Conservation (phyloP, 768 basidiomycete species). For the Suillus americanus region DNA sequence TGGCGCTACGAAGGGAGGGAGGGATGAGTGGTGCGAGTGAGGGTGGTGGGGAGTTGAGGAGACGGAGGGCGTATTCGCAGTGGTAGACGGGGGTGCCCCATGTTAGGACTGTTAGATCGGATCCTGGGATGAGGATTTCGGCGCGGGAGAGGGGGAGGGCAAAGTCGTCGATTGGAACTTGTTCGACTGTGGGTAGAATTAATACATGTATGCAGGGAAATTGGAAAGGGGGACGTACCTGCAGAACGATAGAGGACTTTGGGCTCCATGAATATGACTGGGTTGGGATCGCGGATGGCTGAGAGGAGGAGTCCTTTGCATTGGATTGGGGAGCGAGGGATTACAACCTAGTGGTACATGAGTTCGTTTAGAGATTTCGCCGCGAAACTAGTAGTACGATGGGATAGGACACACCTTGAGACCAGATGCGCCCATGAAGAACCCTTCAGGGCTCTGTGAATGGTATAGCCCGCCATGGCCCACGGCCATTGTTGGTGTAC, state of each 20-base stretch:
- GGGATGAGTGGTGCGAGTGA: slow-evolving; percentile 68
- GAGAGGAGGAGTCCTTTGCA: slow-evolving; percentile 89
- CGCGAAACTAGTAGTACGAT: neutral
- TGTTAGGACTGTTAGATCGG: slow-evolving; percentile 85
- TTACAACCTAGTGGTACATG: slow-evolving; percentile 53
- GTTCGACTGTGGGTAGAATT: slow-evolving; percentile 58
- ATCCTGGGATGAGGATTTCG: slow-evolving; percentile 70
- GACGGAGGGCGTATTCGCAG: slow-evolving; percentile 79
- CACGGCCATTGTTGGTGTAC: slow-evolving; percentile 91
- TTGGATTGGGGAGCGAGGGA: slow-evolving; percentile 92
- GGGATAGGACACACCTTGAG: slow-evolving; percentile 58
- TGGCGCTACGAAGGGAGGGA: slow-evolving; percentile 58
- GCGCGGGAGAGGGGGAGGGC: slow-evolving; percentile 80
- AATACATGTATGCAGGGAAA: slow-evolving; percentile 2
- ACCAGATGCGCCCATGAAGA: slow-evolving; percentile 88
- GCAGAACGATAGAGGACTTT: slow-evolving; percentile 91
- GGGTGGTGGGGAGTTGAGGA: slow-evolving; percentile 66
- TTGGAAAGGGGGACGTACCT: slow-evolving; percentile 36
- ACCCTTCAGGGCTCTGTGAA: slow-evolving; percentile 94
- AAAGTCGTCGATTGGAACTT: slow-evolving; percentile 89
- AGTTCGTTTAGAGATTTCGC: neutral
- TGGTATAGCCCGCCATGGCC: slow-evolving; percentile 91
- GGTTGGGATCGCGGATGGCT: slow-evolving; percentile 90
- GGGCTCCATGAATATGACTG: slow-evolving; percentile 94
- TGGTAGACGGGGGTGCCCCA: slow-evolving; percentile 96